These are phyloP conservation scores for Cadophora sp. DNA, from an alignment of 2,329 filamentous ascomycete genomes.

Conservation along the genomic window DNA sequence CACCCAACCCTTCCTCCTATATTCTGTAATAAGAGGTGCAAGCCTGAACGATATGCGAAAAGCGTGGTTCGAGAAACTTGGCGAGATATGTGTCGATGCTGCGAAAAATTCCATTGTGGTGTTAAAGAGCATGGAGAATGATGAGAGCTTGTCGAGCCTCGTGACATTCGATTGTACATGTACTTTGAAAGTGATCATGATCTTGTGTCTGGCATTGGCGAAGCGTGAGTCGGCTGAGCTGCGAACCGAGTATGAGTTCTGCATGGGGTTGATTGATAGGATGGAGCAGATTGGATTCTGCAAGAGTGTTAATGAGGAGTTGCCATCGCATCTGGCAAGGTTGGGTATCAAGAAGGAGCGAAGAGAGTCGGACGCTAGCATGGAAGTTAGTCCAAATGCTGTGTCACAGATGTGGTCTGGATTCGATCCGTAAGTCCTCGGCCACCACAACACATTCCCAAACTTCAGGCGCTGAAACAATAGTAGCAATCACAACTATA, in stretches of 20 bases:
- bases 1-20: constrained; percentile 33
- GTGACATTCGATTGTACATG: constrained; percentile 30
- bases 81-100: constrained; percentile 33
- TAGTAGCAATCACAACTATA: constrained; percentile 10
- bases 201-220: constrained; percentile 28
- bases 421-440: constrained; percentile 19
- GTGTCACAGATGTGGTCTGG: constrained; percentile 13
- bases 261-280: constrained; percentile 24
- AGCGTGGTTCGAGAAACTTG: constrained; percentile 32
- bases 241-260: constrained; percentile 23
- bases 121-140: constrained; percentile 29
- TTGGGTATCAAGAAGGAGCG: constrained; percentile 24
- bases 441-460: no score
- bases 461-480: background rate
- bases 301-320: constrained; percentile 27
- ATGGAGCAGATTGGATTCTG: constrained; percentile 36
- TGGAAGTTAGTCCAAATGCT: background rate
- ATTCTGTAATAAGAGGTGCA: constrained; percentile 26
- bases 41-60: constrained; percentile 26
- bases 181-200: constrained; percentile 31
- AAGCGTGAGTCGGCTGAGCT: constrained; percentile 25
- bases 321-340: constrained; percentile 26
- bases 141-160: constrained; percentile 29
- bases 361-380: constrained; percentile 4
- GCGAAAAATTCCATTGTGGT: constrained; percentile 27